phyloP scores from a whole-genome alignment of 306 rosid genomes.

The Corylus avellana region DNA sequence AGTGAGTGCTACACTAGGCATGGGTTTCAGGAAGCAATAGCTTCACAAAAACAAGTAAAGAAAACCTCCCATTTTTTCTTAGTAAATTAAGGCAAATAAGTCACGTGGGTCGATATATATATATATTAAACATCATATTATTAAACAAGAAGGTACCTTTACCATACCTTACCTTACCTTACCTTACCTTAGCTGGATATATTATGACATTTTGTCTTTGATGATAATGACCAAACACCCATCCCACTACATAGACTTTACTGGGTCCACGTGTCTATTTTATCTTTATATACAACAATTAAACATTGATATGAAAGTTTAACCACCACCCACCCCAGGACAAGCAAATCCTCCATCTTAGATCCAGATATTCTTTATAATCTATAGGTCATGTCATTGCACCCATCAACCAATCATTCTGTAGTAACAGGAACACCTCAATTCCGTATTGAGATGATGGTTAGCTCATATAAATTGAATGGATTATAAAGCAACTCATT shows the following conservation, averaged over 20 bases:
- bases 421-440: no score
- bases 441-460: no score
- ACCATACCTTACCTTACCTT: not conserved
- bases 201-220: conserved; percentile 42
- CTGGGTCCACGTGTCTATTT: conserved; percentile 38
- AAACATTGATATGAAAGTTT: conserved; percentile 44
- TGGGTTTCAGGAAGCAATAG: not conserved
- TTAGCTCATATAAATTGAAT: no score
- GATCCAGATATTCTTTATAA: not conserved
- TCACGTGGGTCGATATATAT: conserved; percentile 31
- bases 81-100: not conserved
- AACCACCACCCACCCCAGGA: conserved; percentile 37
- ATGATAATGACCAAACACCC: conserved; percentile 45
- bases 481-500: no score
- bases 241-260: not conserved
- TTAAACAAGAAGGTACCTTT: conserved; percentile 2
- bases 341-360: not conserved
- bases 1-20: not conserved
- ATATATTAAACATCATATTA: not conserved
- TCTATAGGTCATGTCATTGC: not conserved
- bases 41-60: not conserved
- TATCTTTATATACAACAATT: conserved; percentile 11
- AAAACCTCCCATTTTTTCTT: not conserved
- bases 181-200: conserved; percentile 45
- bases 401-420: not conserved